A percentile compares a stretch with the other conserved stretches of the same genome.
phyloP scores from a whole-genome alignment of 139 green algal species.

The Chlorella sp. region DNA sequence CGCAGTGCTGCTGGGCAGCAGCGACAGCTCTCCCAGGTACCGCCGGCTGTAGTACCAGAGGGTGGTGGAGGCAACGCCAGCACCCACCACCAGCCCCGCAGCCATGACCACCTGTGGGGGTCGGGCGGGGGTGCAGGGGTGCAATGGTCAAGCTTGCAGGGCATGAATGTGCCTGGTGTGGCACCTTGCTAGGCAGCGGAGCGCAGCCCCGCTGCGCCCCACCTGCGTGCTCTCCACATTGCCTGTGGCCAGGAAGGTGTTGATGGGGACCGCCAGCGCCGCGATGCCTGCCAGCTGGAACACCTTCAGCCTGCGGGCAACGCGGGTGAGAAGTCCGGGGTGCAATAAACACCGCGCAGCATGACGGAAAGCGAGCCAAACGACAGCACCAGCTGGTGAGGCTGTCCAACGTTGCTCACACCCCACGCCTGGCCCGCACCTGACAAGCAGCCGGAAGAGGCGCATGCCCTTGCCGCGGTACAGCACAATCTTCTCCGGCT shows the following conservation, averaged over 20 bases:
- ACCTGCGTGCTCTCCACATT: slow-evolving; percentile 14
- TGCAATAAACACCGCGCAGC: too few relatives aligned
- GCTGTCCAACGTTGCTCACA: too few relatives aligned
- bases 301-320: slow-evolving; percentile 46
- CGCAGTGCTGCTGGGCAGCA: slow-evolving; percentile 41
- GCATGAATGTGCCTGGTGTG: too few relatives aligned
- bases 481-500: slow-evolving; percentile 45
- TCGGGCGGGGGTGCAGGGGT: neutral
- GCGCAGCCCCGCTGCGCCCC: too few relatives aligned
- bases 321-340: too few relatives aligned
- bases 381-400: too few relatives aligned
- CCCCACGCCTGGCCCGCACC: slow-evolving; percentile 38
- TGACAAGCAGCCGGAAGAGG: slow-evolving; percentile 74
- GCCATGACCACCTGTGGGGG: slow-evolving; percentile 48
- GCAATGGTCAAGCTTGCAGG: too few relatives aligned
- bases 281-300: slow-evolving; percentile 76
- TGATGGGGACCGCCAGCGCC: slow-evolving; percentile 41
- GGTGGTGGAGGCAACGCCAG: slow-evolving; percentile 43
- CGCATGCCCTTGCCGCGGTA: slow-evolving; percentile 74
- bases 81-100: slow-evolving; percentile 48
- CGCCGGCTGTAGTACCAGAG: slow-evolving; percentile 77
- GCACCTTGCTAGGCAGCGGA: too few relatives aligned
- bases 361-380: too few relatives aligned
- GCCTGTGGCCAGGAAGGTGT: slow-evolving; percentile 38
- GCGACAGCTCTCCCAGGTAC: slow-evolving; percentile 83